phyloP scores from a whole-genome alignment of 1,139 yeast genomes.

The Geotrichum bryndzae region DNA sequence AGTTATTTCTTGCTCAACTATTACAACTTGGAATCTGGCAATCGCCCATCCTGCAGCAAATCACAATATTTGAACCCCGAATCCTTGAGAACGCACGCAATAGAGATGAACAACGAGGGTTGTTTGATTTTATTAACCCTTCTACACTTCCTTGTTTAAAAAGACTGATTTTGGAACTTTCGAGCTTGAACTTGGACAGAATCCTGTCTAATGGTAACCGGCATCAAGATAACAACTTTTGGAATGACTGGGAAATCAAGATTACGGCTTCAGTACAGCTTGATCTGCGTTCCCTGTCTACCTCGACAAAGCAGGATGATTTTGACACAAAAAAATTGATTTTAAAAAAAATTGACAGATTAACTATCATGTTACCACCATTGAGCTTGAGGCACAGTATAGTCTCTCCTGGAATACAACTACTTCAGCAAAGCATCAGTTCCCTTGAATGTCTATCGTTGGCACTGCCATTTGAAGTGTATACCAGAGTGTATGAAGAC shows the following conservation, averaged over 20 bases:
- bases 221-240: neutral
- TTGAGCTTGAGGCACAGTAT: neutral
- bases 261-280: neutral
- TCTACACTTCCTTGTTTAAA: neutral
- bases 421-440: neutral
- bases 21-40: neutral
- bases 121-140: neutral
- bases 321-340: neutral
- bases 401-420: neutral
- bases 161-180: neutral
- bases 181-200: neutral
- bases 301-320: neutral
- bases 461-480: neutral
- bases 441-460: neutral
- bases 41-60: neutral
- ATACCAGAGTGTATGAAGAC: too few species aligned
- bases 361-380: neutral
- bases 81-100: neutral
- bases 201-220: neutral
- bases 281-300: neutral
- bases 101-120: neutral
- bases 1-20: neutral
- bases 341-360: neutral
- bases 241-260: neutral
- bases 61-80: constrained; percentile 3